These are phyloP conservation scores for Vitis labrusca DNA, from an alignment of 164 flowering plant species.

Conservation along the genomic window DNA sequence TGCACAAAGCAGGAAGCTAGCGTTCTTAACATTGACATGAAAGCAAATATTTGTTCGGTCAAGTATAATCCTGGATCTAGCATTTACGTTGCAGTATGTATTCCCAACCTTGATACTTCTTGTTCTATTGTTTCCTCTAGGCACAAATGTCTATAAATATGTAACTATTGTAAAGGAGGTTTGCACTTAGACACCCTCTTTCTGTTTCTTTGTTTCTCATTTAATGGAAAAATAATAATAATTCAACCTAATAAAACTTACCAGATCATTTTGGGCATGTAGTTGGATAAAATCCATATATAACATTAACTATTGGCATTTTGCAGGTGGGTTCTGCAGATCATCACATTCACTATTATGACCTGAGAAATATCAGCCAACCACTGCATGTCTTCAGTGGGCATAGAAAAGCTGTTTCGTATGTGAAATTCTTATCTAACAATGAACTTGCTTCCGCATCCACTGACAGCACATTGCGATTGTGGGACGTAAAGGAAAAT, in stretches of 20 bases:
- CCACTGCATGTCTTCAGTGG: conserved; percentile 79
- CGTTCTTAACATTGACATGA: conserved; percentile 79
- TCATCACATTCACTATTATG: conserved; percentile 86
- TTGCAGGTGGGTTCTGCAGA: conserved; percentile 94
- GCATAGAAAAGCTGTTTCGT: conserved; percentile 85
- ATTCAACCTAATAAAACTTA: neutral
- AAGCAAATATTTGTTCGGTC: conserved; percentile 90
- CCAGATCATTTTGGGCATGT: too few relatives aligned
- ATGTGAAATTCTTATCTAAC: conserved; percentile 80
- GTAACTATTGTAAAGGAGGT: too few relatives aligned
- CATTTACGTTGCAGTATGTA: conserved; percentile 63
- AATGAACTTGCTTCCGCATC: conserved; percentile 94
- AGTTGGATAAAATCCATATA: neutral
- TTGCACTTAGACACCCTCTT: too few relatives aligned
- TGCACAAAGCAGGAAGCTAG: conserved; percentile 84
- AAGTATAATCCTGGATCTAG: conserved; percentile 89
- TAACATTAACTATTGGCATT: conserved; percentile 6
- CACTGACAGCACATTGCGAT: conserved; percentile 85
- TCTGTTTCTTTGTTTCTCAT: too few relatives aligned
- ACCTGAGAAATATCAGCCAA: conserved; percentile 68
- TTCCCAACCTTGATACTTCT: neutral
- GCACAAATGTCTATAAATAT: neutral
- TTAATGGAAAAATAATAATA: too few relatives aligned
- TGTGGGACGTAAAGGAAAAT: conserved; percentile 89
- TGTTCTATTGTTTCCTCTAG: neutral